Conservation (phyloP, 371 early-diverging fungal species). For the Mucor circinelloides region DNA sequence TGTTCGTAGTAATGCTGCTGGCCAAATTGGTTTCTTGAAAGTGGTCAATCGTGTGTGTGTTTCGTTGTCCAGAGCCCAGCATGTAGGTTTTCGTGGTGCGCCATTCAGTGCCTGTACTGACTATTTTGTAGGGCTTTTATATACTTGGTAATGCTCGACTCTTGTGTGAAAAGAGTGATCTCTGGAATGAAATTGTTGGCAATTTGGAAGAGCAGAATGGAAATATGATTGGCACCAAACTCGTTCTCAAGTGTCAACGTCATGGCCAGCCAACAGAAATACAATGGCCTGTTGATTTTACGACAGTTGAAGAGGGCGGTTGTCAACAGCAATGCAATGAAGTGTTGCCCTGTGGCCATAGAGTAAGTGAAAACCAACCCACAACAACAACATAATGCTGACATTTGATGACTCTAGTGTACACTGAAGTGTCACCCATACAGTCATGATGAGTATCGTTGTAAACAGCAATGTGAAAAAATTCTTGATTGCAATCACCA, state of each 20-base stretch:
- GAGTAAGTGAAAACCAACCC: slow-evolving; percentile 33
- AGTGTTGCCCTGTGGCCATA: slow-evolving; percentile 48
- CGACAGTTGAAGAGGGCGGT: slow-evolving; percentile 51
- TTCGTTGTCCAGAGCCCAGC: slow-evolving; percentile 71
- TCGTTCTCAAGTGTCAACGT: slow-evolving; percentile 44
- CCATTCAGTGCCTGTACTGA: background rate
- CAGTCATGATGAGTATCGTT: slow-evolving; percentile 38
- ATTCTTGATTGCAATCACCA: slow-evolving; percentile 39
- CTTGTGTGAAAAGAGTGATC: slow-evolving; percentile 53
- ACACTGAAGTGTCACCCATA: slow-evolving; percentile 54
- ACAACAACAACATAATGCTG: background rate
- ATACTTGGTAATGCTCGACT: slow-evolving; percentile 70
- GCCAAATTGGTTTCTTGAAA: slow-evolving; percentile 77
- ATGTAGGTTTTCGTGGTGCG: slow-evolving; percentile 28
- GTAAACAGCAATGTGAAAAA: slow-evolving; percentile 44
- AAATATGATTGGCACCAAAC: slow-evolving; percentile 43
- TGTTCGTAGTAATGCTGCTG: slow-evolving; percentile 61
- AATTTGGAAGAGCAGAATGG: slow-evolving; percentile 31
- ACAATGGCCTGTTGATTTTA: slow-evolving; percentile 57
- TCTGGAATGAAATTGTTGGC: slow-evolving; percentile 62
- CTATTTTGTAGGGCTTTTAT: slow-evolving; percentile 59
- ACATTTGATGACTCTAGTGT: slow-evolving; percentile 19
- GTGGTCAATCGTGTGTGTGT: slow-evolving; percentile 79
- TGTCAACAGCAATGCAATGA: slow-evolving; percentile 49
- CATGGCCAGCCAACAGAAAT: slow-evolving; percentile 45